These are phyloP conservation scores for Fusarium buharicum DNA, from an alignment of 2,329 filamentous ascomycete species.

Conservation along the genomic window DNA sequence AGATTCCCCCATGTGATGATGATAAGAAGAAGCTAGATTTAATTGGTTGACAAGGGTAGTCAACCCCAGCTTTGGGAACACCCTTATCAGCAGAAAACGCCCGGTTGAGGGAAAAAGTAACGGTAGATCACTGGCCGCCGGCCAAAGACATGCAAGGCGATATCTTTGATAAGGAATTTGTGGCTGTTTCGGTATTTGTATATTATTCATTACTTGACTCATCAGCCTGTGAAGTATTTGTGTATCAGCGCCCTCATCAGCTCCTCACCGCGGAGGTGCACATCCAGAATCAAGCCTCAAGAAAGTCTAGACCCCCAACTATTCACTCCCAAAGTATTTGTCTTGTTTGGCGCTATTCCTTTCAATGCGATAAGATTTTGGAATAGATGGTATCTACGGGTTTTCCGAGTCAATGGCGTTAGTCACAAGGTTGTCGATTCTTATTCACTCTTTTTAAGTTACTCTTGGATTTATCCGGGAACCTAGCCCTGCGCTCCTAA, in stretches of 20 bases:
- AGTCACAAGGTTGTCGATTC: too few species aligned
- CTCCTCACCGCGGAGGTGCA: conserved; percentile 14
- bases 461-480: too few species aligned
- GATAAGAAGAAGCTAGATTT: conserved; percentile 8
- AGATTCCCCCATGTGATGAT: conserved; percentile 3
- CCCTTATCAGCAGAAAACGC: conserved; percentile 17
- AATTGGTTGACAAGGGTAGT: conserved; percentile 7
- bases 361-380: background rate
- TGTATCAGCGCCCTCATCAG: background rate
- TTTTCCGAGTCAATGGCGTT: too few species aligned
- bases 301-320: background rate
- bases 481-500: too few species aligned
- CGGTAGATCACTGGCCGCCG: conserved; percentile 18
- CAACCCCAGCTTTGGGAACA: conserved; percentile 4
- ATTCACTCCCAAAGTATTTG: conserved; percentile 2
- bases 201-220: conserved; percentile 32
- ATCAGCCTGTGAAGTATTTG: background rate
- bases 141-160: background rate
- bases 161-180: conserved; percentile 17
- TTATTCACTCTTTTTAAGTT: too few species aligned
- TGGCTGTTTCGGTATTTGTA: background rate
- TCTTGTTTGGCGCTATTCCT: background rate
- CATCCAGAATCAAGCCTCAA: background rate
- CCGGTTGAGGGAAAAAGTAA: conserved; percentile 6
- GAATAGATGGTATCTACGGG: too few species aligned